These are phyloP conservation scores for Neurospora terricola DNA, from an alignment of 495 filamentous ascomycete species.

Conservation along the genomic window DNA sequence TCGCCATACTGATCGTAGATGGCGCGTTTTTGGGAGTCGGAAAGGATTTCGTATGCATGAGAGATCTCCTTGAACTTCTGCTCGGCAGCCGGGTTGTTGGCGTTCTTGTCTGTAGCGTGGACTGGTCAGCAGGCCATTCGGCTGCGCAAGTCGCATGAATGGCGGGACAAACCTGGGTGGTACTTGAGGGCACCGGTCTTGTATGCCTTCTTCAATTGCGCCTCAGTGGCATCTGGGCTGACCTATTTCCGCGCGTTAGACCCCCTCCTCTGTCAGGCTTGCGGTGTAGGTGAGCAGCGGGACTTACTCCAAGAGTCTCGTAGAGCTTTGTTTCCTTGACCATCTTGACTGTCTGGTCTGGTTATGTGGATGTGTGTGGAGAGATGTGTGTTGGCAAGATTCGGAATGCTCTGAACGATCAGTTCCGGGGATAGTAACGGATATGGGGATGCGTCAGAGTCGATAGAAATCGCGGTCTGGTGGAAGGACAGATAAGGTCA, in stretches of 20 bases:
- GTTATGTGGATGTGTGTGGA: constrained; percentile 1
- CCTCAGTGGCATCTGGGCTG: constrained; percentile 56
- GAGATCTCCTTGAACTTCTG: constrained; percentile 98
- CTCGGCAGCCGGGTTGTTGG: constrained; percentile 81
- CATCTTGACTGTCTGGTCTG: constrained; percentile 46
- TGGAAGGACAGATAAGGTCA: not conserved
- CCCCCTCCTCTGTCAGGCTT: not conserved
- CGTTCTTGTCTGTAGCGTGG: constrained; percentile 72
- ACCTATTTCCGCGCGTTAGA: constrained; percentile 47
- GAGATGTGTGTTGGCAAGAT: constrained; percentile 1
- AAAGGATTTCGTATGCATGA: constrained; percentile 88
- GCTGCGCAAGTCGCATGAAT: not conserved
- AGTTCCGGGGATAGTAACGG: not conserved
- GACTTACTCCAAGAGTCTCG: constrained; percentile 73
- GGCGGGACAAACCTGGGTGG: constrained; percentile 64
- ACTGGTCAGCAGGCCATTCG: constrained; percentile 6
- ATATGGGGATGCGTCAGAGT: not conserved
- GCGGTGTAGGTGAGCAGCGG: not conserved
- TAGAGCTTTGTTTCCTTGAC: constrained; percentile 86
- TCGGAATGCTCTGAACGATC: not conserved
- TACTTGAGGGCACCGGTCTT: constrained; percentile 82
- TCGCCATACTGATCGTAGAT: constrained; percentile 97
- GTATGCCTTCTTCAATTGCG: constrained; percentile 82
- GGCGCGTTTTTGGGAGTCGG: constrained; percentile 79
- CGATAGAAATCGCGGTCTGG: not conserved